A percentile compares a stretch with the other conserved stretches of the same genome.
These are phyloP conservation scores for Teratosphaeriaceae sp. DNA, from an alignment of 2,329 filamentous ascomycete genomes.

Conservation along the genomic window DNA sequence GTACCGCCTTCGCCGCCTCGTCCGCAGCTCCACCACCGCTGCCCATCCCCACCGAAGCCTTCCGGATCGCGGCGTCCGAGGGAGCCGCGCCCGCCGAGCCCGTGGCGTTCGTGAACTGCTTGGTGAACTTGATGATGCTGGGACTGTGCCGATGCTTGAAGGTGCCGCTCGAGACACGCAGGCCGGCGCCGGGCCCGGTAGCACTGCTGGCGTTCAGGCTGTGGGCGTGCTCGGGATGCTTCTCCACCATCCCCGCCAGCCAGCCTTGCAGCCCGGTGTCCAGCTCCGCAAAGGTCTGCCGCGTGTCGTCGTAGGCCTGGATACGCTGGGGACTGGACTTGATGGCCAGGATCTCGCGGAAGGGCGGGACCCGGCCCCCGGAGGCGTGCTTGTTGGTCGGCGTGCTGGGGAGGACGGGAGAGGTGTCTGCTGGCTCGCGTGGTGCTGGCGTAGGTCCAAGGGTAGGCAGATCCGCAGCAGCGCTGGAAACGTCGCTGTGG, in stretches of 20 bases:
- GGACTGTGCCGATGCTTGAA: slow-evolving; percentile 18
- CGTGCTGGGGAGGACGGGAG: neutral
- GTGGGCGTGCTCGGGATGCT: slow-evolving; percentile 48
- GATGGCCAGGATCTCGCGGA: slow-evolving; percentile 72
- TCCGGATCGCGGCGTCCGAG: slow-evolving; percentile 8
- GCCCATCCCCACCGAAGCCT: slow-evolving; percentile 5
- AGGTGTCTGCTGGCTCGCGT: too few relatives aligned
- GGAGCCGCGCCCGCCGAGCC: neutral
- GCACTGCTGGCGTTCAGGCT: slow-evolving; percentile 32
- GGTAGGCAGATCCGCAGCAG: too few relatives aligned
- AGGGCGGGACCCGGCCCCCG: slow-evolving; percentile 45
- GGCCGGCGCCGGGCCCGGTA: slow-evolving; percentile 24
- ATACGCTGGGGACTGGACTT: slow-evolving; percentile 62
- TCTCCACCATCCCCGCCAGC: slow-evolving; percentile 44
- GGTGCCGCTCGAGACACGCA: slow-evolving; percentile 7
- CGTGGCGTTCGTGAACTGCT: slow-evolving; percentile 4
- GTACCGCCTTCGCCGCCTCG: slow-evolving; percentile 1
- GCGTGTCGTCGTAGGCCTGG: slow-evolving; percentile 63
- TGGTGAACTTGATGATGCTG: slow-evolving; percentile 20
- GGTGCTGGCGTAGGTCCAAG: too few relatives aligned
- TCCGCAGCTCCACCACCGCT: slow-evolving; percentile 7
- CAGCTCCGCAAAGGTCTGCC: slow-evolving; percentile 61
- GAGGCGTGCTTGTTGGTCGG: neutral
- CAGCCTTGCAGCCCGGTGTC: slow-evolving; percentile 67
- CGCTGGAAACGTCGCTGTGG: too few relatives aligned